Conservation (phyloP, 371 early-diverging fungal species). For the Dinochytrium kinnereticum region DNA sequence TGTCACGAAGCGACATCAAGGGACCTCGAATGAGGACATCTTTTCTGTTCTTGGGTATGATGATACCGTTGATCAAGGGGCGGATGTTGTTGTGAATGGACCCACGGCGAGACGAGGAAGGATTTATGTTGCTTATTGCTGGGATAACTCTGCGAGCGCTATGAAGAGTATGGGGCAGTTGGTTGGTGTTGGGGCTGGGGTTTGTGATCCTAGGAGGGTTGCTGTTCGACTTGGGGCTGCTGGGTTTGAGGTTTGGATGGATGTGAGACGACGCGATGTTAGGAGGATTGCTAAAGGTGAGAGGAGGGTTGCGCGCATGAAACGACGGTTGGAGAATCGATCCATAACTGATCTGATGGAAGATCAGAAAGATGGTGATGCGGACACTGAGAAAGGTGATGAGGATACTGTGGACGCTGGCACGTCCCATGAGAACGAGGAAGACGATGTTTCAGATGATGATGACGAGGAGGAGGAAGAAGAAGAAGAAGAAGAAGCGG, state of each 20-base stretch:
- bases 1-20: background rate
- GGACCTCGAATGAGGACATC: background rate
- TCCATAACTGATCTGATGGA: background rate
- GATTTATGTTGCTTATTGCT: slow-evolving; percentile 15
- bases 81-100: background rate
- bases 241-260: slow-evolving; percentile 22
- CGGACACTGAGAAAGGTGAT: background rate
- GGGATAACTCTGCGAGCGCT: slow-evolving; percentile 9
- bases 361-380: background rate
- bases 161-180: slow-evolving; percentile 9
- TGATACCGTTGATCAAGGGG: background rate
- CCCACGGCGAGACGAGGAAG: background rate
- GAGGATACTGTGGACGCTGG: background rate
- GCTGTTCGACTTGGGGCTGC: slow-evolving; percentile 5
- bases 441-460: background rate
- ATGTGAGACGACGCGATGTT: background rate
- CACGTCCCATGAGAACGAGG: too few species aligned
- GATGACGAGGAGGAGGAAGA: slow-evolving; percentile 3
- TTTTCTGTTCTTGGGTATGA: background rate
- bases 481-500: background rate
- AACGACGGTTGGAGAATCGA: background rate
- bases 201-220: slow-evolving; percentile 16
- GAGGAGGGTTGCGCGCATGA: background rate
- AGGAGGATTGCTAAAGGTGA: background rate
- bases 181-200: slow-evolving; percentile 10